These are phyloP conservation scores for Calonectria hongkongensis DNA, from an alignment of 2,329 filamentous ascomycete genomes.

Conservation along the genomic window DNA sequence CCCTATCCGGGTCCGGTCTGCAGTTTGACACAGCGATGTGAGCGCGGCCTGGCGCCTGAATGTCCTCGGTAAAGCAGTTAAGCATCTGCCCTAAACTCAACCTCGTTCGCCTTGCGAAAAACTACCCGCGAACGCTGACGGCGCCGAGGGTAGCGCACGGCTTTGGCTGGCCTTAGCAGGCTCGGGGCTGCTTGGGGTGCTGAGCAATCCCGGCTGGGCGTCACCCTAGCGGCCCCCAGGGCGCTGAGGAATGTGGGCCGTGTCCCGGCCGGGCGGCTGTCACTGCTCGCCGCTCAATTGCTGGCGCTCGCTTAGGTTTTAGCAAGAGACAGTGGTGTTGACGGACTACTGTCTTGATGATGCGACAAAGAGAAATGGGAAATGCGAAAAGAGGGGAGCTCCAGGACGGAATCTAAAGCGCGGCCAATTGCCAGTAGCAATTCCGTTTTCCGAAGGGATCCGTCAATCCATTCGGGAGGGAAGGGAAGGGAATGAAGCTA, in stretches of 20 bases:
- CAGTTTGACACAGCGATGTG: conserved; percentile 25
- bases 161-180: conserved; percentile 37
- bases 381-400: conserved; percentile 34
- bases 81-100: conserved; percentile 17
- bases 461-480: background rate
- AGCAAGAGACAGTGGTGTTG: conserved; percentile 35
- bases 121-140: conserved; percentile 27
- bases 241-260: conserved; percentile 42
- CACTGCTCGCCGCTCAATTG: conserved; percentile 51
- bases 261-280: conserved; percentile 51
- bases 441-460: conserved; percentile 8
- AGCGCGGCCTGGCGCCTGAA: conserved; percentile 25
- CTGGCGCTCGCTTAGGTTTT: conserved; percentile 46
- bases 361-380: conserved; percentile 37
- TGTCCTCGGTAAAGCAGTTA: conserved; percentile 16
- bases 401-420: background rate
- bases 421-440: conserved; percentile 16
- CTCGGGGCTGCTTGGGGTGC: conserved; percentile 29
- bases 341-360: conserved; percentile 40
- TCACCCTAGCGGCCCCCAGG: conserved; percentile 34
- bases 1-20: conserved; percentile 12
- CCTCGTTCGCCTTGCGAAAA: conserved; percentile 34
- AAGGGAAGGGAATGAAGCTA: conserved; percentile 7
- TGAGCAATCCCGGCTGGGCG: conserved; percentile 36
- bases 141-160: conserved; percentile 36